phyloP scores from a whole-genome alignment of 2,329 filamentous ascomycete genomes.

The Botrytis pseudocinerea region DNA sequence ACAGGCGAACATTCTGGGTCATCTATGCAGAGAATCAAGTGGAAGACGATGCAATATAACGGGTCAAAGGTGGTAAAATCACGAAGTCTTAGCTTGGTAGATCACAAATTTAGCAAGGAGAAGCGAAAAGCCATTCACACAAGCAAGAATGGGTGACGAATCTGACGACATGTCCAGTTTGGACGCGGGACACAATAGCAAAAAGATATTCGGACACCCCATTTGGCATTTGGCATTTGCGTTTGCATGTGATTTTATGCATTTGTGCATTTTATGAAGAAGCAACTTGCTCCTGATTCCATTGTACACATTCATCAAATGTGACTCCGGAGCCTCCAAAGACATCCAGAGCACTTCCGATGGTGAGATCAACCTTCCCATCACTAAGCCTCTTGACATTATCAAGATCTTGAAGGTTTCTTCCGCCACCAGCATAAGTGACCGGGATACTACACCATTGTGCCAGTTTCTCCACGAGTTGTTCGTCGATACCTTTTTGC shows the following conservation, averaged over 20 bases:
- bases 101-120: neutral
- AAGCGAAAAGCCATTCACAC: neutral
- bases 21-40: conserved; percentile 5
- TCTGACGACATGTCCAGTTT: neutral
- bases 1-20: neutral
- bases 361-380: conserved; percentile 88
- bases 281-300: conserved; percentile 64
- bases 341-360: conserved; percentile 93
- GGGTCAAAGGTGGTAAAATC: neutral
- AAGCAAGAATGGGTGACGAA: neutral
- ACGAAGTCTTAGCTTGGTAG: neutral
- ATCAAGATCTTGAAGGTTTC: conserved; percentile 78
- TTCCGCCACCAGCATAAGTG: conserved; percentile 94
- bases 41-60: conserved; percentile 15
- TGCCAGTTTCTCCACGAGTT: conserved; percentile 73
- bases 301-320: conserved; percentile 84
- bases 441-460: conserved; percentile 90
- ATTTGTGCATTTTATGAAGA: conserved; percentile 12
- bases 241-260: neutral
- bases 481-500: conserved; percentile 86
- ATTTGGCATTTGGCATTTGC: conserved; percentile 2
- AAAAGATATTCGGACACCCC: neutral
- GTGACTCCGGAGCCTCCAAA: conserved; percentile 87
- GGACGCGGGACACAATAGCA: neutral
- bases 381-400: conserved; percentile 75